Evolutionary conservation across 164 flowering plant genomes (phyloP), one percentile per base, ranked within the genome.

Genomic region (Macadamia integrifolia): DNA sequence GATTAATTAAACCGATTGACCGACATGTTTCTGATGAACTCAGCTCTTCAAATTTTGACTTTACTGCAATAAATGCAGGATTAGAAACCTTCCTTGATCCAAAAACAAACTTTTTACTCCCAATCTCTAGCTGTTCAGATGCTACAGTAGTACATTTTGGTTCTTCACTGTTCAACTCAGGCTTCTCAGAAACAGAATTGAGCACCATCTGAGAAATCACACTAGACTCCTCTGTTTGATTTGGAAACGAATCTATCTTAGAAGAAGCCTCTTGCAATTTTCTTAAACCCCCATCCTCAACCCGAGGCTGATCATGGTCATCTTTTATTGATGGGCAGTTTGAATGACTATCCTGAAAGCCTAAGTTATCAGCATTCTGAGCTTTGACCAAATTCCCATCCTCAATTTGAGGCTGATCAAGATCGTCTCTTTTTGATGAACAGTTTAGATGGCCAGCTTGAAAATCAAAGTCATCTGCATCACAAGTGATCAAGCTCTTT

Each of bases 31-130:
- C 67, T 6, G 82, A 57, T 71, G 82, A 80, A 76, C 80, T 85
- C 66, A 92, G 73, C 70, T 83, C 93, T 81, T 92, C 88, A 68
- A 92, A 87, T 72, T 90, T 90, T 15, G 97, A 82, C 60, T 88
- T 91, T 31, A 84, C 93, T 58, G 85, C 89, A 78, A 82, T 66
- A 77, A 88, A 89, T 64, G 92, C 70, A 40, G 95, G 92, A 79
- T 81, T 87, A 61, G 77, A 78, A 44, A 79, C 75, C 79, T 86
- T 89, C 67, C 82, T 85, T 50, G 89, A 81, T 58, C 85, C 90
- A 79, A 40, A 69, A 14, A 65, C 77, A 77, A 65, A 58, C 67
- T 81, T 85, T 75, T 80, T 87, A 30, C 67, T 80, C 44, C 85
- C 92, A 18, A 79, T 78, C 68, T 86, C 86, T 66, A 80, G 78